Conservation (phyloP, 2,329 filamentous ascomycete species). For the Xylariaceae sp. region DNA sequence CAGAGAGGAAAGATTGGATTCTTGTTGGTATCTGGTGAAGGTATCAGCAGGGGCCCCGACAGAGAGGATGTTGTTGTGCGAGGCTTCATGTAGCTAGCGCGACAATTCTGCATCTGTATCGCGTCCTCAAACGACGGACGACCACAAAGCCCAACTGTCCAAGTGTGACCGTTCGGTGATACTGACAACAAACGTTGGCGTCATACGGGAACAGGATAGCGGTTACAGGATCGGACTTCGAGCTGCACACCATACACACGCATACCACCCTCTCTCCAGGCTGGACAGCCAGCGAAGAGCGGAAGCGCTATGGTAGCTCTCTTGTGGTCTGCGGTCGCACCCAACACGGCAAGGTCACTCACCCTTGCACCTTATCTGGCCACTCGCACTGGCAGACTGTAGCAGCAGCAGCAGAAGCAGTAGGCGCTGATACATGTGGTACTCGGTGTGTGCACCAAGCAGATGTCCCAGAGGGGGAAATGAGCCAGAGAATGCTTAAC, state of each 20-base stretch:
- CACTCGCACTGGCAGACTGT: conserved; percentile 12
- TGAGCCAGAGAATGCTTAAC: conserved; percentile 16
- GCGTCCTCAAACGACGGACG: conserved; percentile 29
- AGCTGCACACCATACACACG: conserved; percentile 25
- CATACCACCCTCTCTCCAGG: conserved; percentile 2
- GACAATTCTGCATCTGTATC: conserved; percentile 35
- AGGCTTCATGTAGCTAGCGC: conserved; percentile 28
- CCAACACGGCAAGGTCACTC: conserved; percentile 29
- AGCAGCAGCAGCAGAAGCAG: conserved; percentile 20
- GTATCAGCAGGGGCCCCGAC: conserved; percentile 29
- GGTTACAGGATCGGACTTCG: conserved; percentile 35
- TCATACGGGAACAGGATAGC: conserved; percentile 35
- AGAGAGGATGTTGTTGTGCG: conserved; percentile 22
- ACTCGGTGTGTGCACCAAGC: conserved; percentile 18
- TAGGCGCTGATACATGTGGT: conserved; percentile 12
- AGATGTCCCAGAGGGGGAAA: conserved; percentile 12
- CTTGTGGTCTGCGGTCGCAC: conserved; percentile 34
- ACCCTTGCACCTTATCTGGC: conserved; percentile 30
- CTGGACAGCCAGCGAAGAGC: conserved; percentile 26
- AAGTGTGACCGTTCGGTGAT: conserved; percentile 33
- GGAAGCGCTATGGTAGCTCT: conserved; percentile 29
- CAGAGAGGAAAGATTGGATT: conserved; percentile 47
- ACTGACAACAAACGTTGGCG: conserved; percentile 39
- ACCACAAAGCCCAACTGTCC: conserved; percentile 20
- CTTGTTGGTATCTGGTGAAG: conserved; percentile 49